These are phyloP conservation scores for Scleroderma bovista DNA, from an alignment of 768 basidiomycete genomes.

Conservation along the genomic window DNA sequence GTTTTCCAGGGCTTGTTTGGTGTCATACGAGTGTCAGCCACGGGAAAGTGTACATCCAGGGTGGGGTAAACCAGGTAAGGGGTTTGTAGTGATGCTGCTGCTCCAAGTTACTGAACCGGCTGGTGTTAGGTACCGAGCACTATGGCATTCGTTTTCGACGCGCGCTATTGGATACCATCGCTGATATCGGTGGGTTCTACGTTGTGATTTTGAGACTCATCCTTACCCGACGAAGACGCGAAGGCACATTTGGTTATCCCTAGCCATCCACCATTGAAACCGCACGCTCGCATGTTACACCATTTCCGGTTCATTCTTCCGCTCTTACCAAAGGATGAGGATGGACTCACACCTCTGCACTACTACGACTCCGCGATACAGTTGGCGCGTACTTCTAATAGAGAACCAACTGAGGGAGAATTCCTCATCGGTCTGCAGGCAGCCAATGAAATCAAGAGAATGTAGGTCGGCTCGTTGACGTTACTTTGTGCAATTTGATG, in stretches of 20 bases:
- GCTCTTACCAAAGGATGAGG: constrained; percentile 51
- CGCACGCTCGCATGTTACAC: constrained; percentile 71
- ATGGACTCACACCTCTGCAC: constrained; percentile 63
- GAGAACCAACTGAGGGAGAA: constrained; percentile 63
- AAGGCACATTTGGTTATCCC: constrained; percentile 72
- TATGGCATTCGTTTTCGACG: constrained; percentile 61
- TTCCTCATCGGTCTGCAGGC: constrained; percentile 59
- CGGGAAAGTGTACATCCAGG: constrained; percentile 62
- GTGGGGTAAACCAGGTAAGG: constrained; percentile 67
- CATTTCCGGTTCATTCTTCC: constrained; percentile 76
- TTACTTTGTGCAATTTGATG: neutral
- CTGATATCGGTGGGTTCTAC: constrained; percentile 52
- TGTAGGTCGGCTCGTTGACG: constrained; percentile 39
- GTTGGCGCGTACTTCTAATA: constrained; percentile 54
- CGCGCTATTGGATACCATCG: constrained; percentile 64
- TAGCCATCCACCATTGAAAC: constrained; percentile 60
- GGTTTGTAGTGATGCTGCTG: neutral
- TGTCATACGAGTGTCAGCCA: constrained; percentile 67
- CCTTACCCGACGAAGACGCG: constrained; percentile 40
- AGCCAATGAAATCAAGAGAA: constrained; percentile 52
- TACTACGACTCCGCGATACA: constrained; percentile 77
- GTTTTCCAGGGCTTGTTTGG: constrained; percentile 67
- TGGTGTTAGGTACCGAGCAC: constrained; percentile 47
- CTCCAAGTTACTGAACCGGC: neutral
- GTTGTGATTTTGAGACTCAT: neutral